Evolutionary conservation across 2,329 filamentous ascomycete genomes (phyloP), one percentile per base, ranked within the genome.

Genomic region (Chrysoporthe cubensis): DNA sequence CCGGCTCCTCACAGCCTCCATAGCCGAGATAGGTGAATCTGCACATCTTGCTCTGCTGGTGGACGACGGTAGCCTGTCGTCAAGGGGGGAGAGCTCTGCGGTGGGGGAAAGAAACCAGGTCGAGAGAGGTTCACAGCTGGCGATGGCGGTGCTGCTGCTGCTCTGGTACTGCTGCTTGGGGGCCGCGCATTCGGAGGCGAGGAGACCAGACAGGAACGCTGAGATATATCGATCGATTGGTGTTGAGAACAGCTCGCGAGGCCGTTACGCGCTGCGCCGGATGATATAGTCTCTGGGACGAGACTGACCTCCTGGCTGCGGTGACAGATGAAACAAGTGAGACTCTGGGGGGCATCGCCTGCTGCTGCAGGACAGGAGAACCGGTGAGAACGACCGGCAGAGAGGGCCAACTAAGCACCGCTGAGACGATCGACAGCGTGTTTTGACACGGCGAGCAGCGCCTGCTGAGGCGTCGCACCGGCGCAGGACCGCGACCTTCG

Each of bases 1-100:
- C 68, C 21, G 68, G 68, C 66, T 70, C 68, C 52, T 70, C 68
- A 34, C 68, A 70, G 52, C 62, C 62, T 34, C 52, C 63, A 61
- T 70, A 70, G 18, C 68, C 68, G 52, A 70, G 66, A 59, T 70
- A 70, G 68, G 68, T 70, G 63, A 70, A 70, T 52, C 66, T 70
- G 54, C 68, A 70, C 68, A 70, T 70, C 16, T 52, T 56, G 16
- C 3, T 7, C 37, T 26, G 21, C 11, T 34, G 13, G 14, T 26
- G 26, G 5, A 16, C 11, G 8, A 7, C 32, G 21, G 50, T 4
- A 16, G 11, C 16, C 21, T 6, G 48, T 14, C 21, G 48, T 52
- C 48, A 7, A 16, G 13, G 13, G 50, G 48, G 4, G 46, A 34
- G 37, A 26, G 26, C 54, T 66, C 63, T 59, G 50, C 52, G 32